These are phyloP conservation scores for Lantana camara DNA, from an alignment of 257 asterid species.

Conservation along the genomic window DNA sequence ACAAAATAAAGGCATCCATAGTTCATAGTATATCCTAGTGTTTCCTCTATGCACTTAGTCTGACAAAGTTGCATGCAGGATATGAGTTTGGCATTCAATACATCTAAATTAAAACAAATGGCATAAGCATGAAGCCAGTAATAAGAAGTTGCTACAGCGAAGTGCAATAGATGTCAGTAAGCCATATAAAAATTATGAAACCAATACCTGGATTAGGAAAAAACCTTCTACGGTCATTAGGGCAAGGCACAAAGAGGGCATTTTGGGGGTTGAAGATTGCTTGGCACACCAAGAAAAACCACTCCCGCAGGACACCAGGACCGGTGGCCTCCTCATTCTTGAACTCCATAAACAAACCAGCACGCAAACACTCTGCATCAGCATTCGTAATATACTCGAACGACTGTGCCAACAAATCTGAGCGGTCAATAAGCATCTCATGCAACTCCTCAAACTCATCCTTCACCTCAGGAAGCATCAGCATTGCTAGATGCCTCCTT, in stretches of 20 bases:
- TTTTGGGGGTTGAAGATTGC: conserved; percentile 89
- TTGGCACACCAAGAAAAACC: conserved; percentile 94
- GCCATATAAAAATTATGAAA: not conserved
- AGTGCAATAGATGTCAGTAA: conserved; percentile 14
- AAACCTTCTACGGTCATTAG: conserved; percentile 94
- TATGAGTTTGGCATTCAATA: not conserved
- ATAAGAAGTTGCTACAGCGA: conserved; percentile 15
- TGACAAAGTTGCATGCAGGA: not conserved
- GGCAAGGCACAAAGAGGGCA: conserved; percentile 89
- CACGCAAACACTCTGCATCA: conserved; percentile 60
- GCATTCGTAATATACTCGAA: conserved; percentile 76
- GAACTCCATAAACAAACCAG: conserved; percentile 94
- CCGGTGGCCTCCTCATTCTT: conserved; percentile 98
- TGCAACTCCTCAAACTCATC: conserved; percentile 84
- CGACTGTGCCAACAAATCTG: conserved; percentile 75
- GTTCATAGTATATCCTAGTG: conserved; percentile 10
- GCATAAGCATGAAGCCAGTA: conserved; percentile 14
- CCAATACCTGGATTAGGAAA: conserved; percentile 90
- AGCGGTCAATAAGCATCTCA: conserved; percentile 96
- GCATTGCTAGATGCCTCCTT: conserved; percentile 75
- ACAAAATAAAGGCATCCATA: no score
- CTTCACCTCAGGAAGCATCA: conserved; percentile 87
- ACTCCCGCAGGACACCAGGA: conserved; percentile 95
- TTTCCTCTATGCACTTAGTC: conserved; percentile 14
- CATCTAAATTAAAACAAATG: conserved; percentile 11